A percentile compares a stretch with the other conserved stretches of the same genome.
Evolutionary conservation across 2,329 filamentous ascomycete genomes (phyloP).

Genomic region (Sclerotinia spermophila): DNA sequence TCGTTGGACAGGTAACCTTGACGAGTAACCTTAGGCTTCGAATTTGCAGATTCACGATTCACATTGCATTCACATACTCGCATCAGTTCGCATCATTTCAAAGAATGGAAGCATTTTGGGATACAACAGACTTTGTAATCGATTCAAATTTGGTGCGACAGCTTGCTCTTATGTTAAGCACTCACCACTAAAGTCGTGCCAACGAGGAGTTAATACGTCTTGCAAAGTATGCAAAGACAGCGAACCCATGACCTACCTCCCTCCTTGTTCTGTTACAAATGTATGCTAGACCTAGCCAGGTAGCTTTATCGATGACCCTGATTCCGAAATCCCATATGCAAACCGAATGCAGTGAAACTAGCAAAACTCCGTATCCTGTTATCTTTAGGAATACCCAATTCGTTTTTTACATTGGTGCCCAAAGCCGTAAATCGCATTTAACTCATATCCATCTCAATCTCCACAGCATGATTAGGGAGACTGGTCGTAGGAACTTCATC

Average conservation of each 20-base stretch:
- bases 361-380: constrained; percentile 21
- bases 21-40: background rate
- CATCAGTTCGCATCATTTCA: constrained; percentile 1
- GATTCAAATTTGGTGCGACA: background rate
- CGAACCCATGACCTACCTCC: constrained; percentile 15
- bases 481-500: constrained; percentile 23
- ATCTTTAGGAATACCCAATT: constrained; percentile 15
- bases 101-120: background rate
- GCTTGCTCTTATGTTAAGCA: background rate
- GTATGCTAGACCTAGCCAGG: constrained; percentile 19
- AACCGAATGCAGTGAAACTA: constrained; percentile 19
- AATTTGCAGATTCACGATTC: background rate
- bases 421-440: constrained; percentile 29
- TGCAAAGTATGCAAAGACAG: constrained; percentile 15
- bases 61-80: background rate
- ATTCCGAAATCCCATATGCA: constrained; percentile 20
- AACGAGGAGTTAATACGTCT: background rate
- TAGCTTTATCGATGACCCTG: constrained; percentile 17
- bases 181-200: constrained; percentile 8
- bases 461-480: constrained; percentile 21
- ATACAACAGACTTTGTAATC: constrained; percentile 1
- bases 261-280: constrained; percentile 20
- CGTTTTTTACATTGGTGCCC: constrained; percentile 18
- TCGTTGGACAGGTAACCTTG: background rate
- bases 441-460: constrained; percentile 45